A percentile compares a stretch with the other conserved stretches of the same genome.
phyloP scores from a whole-genome alignment of 352 stramenopile species.

The Aphanomyces invadans region DNA sequence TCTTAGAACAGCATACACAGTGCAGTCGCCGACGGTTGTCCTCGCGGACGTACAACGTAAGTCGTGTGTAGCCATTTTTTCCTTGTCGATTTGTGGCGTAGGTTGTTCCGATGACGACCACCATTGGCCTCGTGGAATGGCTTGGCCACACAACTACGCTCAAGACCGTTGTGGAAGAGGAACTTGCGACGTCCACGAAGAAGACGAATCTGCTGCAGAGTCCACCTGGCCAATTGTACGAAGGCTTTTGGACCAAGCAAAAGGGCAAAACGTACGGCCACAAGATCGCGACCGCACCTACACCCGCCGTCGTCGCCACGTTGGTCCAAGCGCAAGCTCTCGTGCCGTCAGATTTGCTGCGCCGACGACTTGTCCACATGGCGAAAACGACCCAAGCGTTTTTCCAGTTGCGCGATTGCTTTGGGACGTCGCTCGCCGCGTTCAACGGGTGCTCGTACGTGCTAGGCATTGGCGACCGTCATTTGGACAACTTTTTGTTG shows the following conservation, averaged over 20 bases:
- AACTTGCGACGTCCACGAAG: conserved; percentile 60
- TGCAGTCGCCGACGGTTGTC: conserved; percentile 59
- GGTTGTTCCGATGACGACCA: conserved; percentile 79
- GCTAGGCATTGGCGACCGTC: conserved; percentile 85
- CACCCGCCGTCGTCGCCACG: conserved; percentile 40
- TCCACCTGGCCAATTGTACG: conserved; percentile 63
- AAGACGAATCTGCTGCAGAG: conserved; percentile 71
- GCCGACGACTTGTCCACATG: conserved; percentile 59
- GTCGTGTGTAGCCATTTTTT: background rate
- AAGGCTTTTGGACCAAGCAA: conserved; percentile 67
- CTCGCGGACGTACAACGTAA: conserved; percentile 67
- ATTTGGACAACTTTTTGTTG: conserved; percentile 89
- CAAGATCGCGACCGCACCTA: conserved; percentile 50
- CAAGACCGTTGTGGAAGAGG: conserved; percentile 68
- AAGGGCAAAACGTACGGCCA: conserved; percentile 54
- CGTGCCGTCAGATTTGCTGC: conserved; percentile 70
- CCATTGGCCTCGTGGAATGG: conserved; percentile 83
- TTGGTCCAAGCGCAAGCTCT: conserved; percentile 52
- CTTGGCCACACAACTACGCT: conserved; percentile 63
- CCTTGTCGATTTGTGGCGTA: background rate
- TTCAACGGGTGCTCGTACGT: conserved; percentile 86
- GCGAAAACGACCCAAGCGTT: conserved; percentile 75
- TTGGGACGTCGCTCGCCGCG: conserved; percentile 70
- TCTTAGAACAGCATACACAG: conserved; percentile 52
- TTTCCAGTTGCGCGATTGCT: conserved; percentile 73